phyloP scores from a whole-genome alignment of 2,329 filamentous ascomycete genomes.

The Epichloe aotearoae region DNA sequence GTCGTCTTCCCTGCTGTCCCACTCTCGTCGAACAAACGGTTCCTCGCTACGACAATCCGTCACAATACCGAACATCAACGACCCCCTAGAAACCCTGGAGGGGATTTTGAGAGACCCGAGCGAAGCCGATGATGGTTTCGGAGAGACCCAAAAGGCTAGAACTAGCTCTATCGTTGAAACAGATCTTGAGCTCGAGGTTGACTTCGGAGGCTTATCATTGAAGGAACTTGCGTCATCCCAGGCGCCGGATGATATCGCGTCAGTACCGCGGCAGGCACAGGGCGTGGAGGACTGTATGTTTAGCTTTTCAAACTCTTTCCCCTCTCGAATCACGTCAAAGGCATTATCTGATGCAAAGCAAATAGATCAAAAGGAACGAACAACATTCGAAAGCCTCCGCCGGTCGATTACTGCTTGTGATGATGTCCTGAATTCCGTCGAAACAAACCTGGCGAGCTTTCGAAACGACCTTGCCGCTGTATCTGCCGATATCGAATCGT shows the following conservation, averaged over 20 bases:
- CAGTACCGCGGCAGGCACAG: constrained; percentile 36
- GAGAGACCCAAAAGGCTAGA: constrained; percentile 2
- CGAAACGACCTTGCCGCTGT: constrained; percentile 85
- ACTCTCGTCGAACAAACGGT: constrained; percentile 52
- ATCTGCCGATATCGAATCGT: constrained; percentile 85
- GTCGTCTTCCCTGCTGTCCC: constrained; percentile 57
- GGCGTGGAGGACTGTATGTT: constrained; percentile 59
- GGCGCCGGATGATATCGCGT: constrained; percentile 9
- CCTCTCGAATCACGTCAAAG: background rate
- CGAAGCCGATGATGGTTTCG: constrained; percentile 5
- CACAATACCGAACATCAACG: constrained; percentile 33
- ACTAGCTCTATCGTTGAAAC: constrained; percentile 25
- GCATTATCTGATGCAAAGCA: background rate
- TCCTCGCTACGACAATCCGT: constrained; percentile 50
- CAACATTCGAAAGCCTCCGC: constrained; percentile 83
- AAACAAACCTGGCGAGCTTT: constrained; percentile 83
- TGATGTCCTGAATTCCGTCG: constrained; percentile 83
- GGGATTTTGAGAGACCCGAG: constrained; percentile 25
- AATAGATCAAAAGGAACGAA: constrained; percentile 65
- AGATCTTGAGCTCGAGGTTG: constrained; percentile 53
- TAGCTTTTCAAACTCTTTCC: background rate
- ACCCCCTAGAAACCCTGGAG: constrained; percentile 56
- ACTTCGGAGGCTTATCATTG: constrained; percentile 68
- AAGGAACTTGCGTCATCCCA: constrained; percentile 48
- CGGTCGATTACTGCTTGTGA: constrained; percentile 82